Conservation (phyloP, 2,329 filamentous ascomycete species). For the Huntiella savannae region DNA sequence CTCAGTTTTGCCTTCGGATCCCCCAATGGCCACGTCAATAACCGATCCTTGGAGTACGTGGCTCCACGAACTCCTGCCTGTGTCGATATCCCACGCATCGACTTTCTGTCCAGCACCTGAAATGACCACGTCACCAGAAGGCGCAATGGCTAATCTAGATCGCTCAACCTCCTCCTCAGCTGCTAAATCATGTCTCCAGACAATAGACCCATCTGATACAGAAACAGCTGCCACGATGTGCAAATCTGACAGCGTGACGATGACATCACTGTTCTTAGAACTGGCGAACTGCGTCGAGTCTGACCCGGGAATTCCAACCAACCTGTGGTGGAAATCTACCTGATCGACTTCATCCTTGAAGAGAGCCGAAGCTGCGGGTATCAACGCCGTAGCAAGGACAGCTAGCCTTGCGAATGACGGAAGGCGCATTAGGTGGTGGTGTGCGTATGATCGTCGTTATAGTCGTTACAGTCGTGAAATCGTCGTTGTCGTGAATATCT, state of each 20-base stretch:
- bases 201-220: slow-evolving; percentile 60
- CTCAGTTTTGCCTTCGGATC: slow-evolving; percentile 44
- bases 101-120: slow-evolving; percentile 53
- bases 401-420: no score
- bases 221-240: slow-evolving; percentile 74
- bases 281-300: slow-evolving; percentile 90
- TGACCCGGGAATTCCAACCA: slow-evolving; percentile 64
- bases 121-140: slow-evolving; percentile 59
- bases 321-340: slow-evolving; percentile 81
- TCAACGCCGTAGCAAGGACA: no score
- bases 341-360: slow-evolving; percentile 82
- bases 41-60: slow-evolving; percentile 33
- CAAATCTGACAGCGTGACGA: slow-evolving; percentile 80
- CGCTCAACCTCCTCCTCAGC: slow-evolving; percentile 22
- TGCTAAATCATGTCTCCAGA: slow-evolving; percentile 67
- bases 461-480: no score
- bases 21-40: slow-evolving; percentile 55
- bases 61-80: slow-evolving; percentile 63
- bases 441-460: no score
- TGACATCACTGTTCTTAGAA: slow-evolving; percentile 71
- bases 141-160: slow-evolving; percentile 49
- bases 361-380: slow-evolving; percentile 33
- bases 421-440: no score
- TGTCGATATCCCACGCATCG: slow-evolving; percentile 65
- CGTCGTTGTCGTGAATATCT: no score